Evolutionary conservation across 306 rosid species (phyloP).

Genomic region (Prunus salicina): DNA sequence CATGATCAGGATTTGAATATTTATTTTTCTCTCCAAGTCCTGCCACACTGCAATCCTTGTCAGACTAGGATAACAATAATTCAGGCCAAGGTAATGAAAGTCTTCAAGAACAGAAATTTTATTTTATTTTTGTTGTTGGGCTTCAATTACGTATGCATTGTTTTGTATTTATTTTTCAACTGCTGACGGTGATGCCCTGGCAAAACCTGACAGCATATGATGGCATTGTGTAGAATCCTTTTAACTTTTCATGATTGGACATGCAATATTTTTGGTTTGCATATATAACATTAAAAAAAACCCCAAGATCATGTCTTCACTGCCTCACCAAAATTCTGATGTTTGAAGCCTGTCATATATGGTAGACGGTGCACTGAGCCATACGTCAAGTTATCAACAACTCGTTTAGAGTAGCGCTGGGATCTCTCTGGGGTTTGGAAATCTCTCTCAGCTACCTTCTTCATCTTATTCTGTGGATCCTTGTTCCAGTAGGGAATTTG

Average conservation of each 20-base stretch:
- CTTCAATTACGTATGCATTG: background rate
- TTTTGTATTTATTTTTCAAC: background rate
- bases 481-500: no score
- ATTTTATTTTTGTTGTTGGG: background rate
- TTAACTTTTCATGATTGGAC: background rate
- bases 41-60: conserved; percentile 1
- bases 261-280: background rate
- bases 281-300: background rate
- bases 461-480: no score
- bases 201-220: background rate
- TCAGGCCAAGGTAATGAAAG: background rate
- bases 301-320: no score
- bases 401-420: no score
- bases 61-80: background rate
- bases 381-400: no score
- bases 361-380: no score
- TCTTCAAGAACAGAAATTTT: background rate
- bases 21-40: background rate
- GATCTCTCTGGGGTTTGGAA: background rate
- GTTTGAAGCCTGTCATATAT: no score
- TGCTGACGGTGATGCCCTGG: conserved; percentile 10
- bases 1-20: background rate
- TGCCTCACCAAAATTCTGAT: background rate
- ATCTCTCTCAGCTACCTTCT: conserved; percentile 15
- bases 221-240: conserved; percentile 21